These are phyloP conservation scores for Thalassiosira ordinaria DNA, from an alignment of 352 stramenopile genomes.

Conservation along the genomic window DNA sequence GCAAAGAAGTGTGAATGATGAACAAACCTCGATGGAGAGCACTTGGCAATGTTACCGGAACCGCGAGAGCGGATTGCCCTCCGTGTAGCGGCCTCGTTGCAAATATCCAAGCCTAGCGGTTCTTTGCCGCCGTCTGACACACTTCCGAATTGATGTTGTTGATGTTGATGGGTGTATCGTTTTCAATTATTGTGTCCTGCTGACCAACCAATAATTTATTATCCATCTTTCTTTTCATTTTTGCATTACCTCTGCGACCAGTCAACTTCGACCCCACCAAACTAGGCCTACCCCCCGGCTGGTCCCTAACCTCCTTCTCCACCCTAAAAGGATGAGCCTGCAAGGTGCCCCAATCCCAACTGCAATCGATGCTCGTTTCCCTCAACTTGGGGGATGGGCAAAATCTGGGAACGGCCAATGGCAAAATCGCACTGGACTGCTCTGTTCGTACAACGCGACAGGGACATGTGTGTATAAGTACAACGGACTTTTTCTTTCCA, in stretches of 20 bases:
- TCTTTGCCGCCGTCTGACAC: slow-evolving; percentile 49
- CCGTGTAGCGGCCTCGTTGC: slow-evolving; percentile 41
- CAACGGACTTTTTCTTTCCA: too few species aligned
- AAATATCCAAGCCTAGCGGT: slow-evolving; percentile 29
- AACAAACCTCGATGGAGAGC: slow-evolving; percentile 42
- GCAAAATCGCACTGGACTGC: slow-evolving; percentile 83
- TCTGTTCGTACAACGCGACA: slow-evolving; percentile 89
- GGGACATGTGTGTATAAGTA: slow-evolving; percentile 91
- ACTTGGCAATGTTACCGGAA: slow-evolving; percentile 52
- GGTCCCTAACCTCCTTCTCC: slow-evolving; percentile 75
- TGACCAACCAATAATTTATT: slow-evolving; percentile 11
- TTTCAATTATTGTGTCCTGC: not conserved
- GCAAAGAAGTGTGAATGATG: slow-evolving; percentile 42
- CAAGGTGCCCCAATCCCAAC: slow-evolving; percentile 93
- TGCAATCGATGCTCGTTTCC: slow-evolving; percentile 91
- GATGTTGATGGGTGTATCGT: not conserved
- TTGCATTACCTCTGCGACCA: slow-evolving; percentile 2
- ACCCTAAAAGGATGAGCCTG: slow-evolving; percentile 94
- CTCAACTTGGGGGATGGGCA: slow-evolving; percentile 91
- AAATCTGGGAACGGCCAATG: slow-evolving; percentile 84
- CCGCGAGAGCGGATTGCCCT: slow-evolving; percentile 62
- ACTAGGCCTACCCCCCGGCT: slow-evolving; percentile 68
- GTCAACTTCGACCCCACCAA: slow-evolving; percentile 78
- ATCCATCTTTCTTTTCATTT: not conserved
- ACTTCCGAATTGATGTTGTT: not conserved